phyloP scores from a whole-genome alignment of 208 protist genomes.

The Trypanosoma congolense region DNA sequence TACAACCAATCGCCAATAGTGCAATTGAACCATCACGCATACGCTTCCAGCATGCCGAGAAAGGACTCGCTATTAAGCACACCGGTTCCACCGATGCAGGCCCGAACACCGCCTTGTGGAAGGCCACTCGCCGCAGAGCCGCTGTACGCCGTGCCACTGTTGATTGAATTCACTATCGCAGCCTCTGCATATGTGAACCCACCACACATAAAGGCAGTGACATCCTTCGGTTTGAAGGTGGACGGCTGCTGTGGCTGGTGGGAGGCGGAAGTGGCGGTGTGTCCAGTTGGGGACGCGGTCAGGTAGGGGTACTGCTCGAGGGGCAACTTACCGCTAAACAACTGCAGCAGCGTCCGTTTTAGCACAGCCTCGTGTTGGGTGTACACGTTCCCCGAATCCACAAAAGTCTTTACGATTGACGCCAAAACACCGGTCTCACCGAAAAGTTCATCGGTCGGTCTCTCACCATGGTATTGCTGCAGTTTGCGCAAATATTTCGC shows the following conservation, averaged over 20 bases:
- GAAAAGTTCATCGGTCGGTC: conserved; percentile 82
- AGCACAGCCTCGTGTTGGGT: conserved; percentile 95
- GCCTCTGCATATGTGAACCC: conserved; percentile 83
- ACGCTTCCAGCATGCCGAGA: conserved; percentile 32
- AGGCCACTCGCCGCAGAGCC: conserved; percentile 35
- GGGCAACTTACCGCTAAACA: conserved; percentile 58
- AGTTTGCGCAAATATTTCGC: conserved; percentile 46
- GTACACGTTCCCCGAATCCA: conserved; percentile 95
- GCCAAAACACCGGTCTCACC: conserved; percentile 82
- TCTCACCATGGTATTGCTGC: conserved; percentile 42
- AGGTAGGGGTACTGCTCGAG: conserved; percentile 49
- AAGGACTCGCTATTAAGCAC: conserved; percentile 61
- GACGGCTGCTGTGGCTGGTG: conserved; percentile 9
- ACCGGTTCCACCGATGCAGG: conserved; percentile 47
- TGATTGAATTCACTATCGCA: conserved; percentile 68
- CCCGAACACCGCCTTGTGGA: conserved; percentile 26
- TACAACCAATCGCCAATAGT: no score
- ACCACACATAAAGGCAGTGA: conserved; percentile 82
- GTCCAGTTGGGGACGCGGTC: conserved; percentile 20
- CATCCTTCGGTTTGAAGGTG: conserved; percentile 45
- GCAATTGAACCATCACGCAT: conserved; percentile 18
- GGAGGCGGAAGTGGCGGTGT: conserved; percentile 16
- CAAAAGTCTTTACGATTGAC: conserved; percentile 72
- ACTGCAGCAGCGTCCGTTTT: conserved; percentile 72
- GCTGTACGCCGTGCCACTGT: conserved; percentile 55